Percentiles rank a stretch among this genome's conserved stretches.
These are phyloP conservation scores for Candida broadrunensis DNA, from an alignment of 805 yeast species.

Conservation along the genomic window DNA sequence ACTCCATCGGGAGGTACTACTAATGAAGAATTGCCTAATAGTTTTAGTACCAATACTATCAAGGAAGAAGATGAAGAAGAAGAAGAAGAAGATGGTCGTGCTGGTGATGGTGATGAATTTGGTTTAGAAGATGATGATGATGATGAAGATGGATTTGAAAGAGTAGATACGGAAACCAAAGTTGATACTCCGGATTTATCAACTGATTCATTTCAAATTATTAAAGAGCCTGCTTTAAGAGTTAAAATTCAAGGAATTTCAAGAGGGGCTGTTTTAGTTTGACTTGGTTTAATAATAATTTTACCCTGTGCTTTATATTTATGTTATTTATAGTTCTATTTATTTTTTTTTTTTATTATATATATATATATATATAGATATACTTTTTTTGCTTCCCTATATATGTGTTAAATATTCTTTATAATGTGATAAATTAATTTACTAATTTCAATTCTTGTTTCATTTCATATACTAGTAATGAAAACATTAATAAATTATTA, in stretches of 20 bases:
- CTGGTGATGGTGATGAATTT: background rate
- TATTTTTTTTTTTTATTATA: too few species aligned
- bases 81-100: background rate
- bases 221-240: background rate
- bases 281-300: too few species aligned
- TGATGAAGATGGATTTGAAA: background rate
- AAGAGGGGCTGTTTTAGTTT: background rate
- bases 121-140: background rate
- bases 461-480: too few species aligned
- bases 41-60: constrained; percentile 35
- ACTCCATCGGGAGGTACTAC: constrained; percentile 15
- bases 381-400: too few species aligned
- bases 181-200: background rate
- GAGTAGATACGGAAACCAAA: background rate
- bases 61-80: constrained; percentile 40
- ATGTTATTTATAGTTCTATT: too few species aligned
- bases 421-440: too few species aligned
- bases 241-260: background rate
- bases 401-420: too few species aligned
- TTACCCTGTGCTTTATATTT: too few species aligned
- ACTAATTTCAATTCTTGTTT: too few species aligned
- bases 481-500: too few species aligned
- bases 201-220: background rate
- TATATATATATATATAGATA: too few species aligned
- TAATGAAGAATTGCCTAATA: constrained; percentile 19